Base-by-base conservation (phyloP, 768 basidiomycete species). In the Tephrocybe sp. region DNA sequence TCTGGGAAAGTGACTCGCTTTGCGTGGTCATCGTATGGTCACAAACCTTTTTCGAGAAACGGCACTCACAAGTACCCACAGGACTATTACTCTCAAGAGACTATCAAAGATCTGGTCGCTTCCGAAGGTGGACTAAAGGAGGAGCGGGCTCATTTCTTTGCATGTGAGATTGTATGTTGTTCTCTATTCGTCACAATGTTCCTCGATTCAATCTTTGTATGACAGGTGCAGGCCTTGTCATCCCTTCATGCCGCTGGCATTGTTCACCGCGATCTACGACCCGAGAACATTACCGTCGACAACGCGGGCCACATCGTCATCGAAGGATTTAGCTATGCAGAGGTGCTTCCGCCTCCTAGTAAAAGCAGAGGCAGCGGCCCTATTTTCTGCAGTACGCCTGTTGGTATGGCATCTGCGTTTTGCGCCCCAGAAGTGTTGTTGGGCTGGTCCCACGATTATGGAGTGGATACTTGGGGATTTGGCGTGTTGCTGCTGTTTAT, bases 401-500 rank as follows among this genome's bases (percentile, higher is more conserved):
- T 56, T 38, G 11, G 45, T 21, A 21, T 33, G 8, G 33, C 41
- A n/a, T 51, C 50, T 45, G 39, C 57, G 34, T 79, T 75, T 55
- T 68, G 64, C 18, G 78, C 82, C 3, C 82, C 83, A 1, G 82
- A 84, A 53, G 51, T 79, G 0, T 50, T 81, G 11, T 64, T 83
- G 8, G 77, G 77, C 0, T 85, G 83, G 83, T 57, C 66, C 13
- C 74, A 79, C 45, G 76, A 79, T 53, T 65, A 58, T 19, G 64
- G 72, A 12, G 78, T 79, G 16, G 83, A 85, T 61, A 76, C 72
- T 54, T 85, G 83, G 82, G 74, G 75, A 0, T 80, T 83, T 52
- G 83, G 82, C 3, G 58, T 77, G 57, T 48, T 79, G 30, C 47
- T 83, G 31, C 75, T 73, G 51, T 78, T 72, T 53, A 72, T 83